A percentile compares a stretch with the other conserved stretches of the same genome.
Conservation (phyloP, 2,329 filamentous ascomycete species). For the Ophiocordyceps polyrhachis-furcata region DNA sequence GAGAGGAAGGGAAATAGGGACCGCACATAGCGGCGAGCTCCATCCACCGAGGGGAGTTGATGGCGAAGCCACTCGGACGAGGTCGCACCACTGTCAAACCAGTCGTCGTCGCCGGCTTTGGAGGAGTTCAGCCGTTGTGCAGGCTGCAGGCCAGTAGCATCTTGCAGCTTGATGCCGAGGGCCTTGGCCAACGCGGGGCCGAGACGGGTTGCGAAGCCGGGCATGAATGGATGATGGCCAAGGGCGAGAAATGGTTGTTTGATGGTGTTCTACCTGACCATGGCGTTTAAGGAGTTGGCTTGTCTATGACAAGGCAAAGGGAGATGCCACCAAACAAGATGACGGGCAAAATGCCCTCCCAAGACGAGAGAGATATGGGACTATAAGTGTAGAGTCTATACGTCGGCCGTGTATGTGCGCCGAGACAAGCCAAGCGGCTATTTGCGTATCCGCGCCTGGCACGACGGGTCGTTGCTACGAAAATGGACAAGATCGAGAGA, state of each 20-base stretch:
- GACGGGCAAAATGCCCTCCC: background rate
- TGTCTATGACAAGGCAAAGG: background rate
- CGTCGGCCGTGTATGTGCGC: slow-evolving; percentile 8
- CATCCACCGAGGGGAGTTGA: slow-evolving; percentile 14
- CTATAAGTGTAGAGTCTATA: background rate
- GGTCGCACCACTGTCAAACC: slow-evolving; percentile 22
- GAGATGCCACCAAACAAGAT: background rate
- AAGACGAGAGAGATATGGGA: background rate
- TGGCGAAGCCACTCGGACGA: slow-evolving; percentile 22
- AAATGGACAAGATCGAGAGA: background rate
- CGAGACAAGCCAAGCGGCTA: slow-evolving; percentile 8
- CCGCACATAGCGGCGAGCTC: slow-evolving; percentile 16
- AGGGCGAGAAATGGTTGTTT: background rate
- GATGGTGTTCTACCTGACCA: background rate
- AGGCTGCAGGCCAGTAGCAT: slow-evolving; percentile 20
- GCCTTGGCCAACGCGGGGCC: slow-evolving; percentile 60
- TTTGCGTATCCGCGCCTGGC: background rate
- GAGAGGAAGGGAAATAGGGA: slow-evolving; percentile 28
- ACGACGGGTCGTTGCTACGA: background rate
- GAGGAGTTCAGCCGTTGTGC: slow-evolving; percentile 12
- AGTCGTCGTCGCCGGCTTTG: slow-evolving; percentile 13
- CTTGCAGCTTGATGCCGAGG: slow-evolving; percentile 65
- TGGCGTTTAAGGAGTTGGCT: background rate
- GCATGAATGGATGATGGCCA: slow-evolving; percentile 12
- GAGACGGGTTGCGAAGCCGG: slow-evolving; percentile 30